Base-by-base conservation (phyloP, 139 green algal species). In the Yamagishiella unicocca region DNA sequence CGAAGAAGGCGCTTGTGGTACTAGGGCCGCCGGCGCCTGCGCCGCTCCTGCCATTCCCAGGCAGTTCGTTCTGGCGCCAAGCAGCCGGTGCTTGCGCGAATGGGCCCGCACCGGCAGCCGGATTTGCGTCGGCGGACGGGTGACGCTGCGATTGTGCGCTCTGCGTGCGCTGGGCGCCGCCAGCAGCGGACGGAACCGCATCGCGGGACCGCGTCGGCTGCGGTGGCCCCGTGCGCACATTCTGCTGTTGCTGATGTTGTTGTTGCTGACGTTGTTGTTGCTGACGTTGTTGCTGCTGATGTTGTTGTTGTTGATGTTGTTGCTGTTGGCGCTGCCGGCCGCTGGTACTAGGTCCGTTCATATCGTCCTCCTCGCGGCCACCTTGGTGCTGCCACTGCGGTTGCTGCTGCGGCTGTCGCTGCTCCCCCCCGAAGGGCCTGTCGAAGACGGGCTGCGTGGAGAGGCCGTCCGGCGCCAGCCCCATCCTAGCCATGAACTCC, bases 401-500 rank as follows among this genome's bases (percentile, higher is more conserved):
- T 29, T 50, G 62, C 62, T 73, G 78, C n/a, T 73, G 64, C 64
- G 24, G 64, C 64, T 73, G 64, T 42, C 29, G 31, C 4, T 42
- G 64, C 1, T 4, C 4, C 4, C 64, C 64, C 8, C 12, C 61
- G 43, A 33, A 24, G 64, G 4, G 31, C 64, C 64, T 22, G 33
- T 33, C 50, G 50, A 12, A 58, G 50, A 12, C 50, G 50, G 50
- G 14, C 50, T 58, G 50, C 50, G n/a, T n/a, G n/a, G n/a, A n/a
- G n/a, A 58, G 43, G 55, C 55, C 62, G 62, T n/a, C 62, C 62
- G 55, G 76, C 53, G 24, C 37, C 40, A 67, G 21, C 19, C 80
- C 66, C 64, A 86, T 42, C 24, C 31, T 68, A 22, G 80, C 67
- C 82, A 80, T 80, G 67, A 87, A 80, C 1, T 62, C 46, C 82